Base-by-base conservation (phyloP, 345 rosid genomes). In the Eucalyptus sideroxylon region DNA sequence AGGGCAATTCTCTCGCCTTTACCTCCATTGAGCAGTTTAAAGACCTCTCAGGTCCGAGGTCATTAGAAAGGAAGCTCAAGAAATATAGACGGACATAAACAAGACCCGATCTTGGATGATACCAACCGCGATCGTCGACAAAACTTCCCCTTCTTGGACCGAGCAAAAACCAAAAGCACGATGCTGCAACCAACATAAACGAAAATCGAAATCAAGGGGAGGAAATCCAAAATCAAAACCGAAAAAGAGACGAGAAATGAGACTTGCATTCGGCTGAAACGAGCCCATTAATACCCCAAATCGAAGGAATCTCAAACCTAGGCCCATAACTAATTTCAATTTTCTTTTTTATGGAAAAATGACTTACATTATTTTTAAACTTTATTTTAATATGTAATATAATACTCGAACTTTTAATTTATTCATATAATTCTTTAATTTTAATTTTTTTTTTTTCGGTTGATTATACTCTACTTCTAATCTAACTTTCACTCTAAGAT, bases 381-480 rank as follows among this genome's bases (percentile, higher is more conserved):
- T 24, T 56, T 24, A 56, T 1, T 24, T 56, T 5, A 24, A 23
- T 24, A 56, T 56, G 5, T 24, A 9, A 21, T 56, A 56, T 24
- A 10, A 9, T 23, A 56, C 24, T 53, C 2, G 2, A 53, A 53
- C 2, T 19, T 53, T 53, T 53, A 53, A 53, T 53, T 53, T 53
- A 53, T 53, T 53, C 0, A 23, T 56, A 24, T 10, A 2, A 10
- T 56, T 24, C 13, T 56, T 56, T 4, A 40, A 40, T 40, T 40
- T 40, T 40, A 56, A 24, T 9, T 56, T 56, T 9, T 1, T 50
- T 14, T 50, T 49, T 13, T 49, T 50, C 14, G 1, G 0, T 50
- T 0, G 16, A 1, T 50, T 6, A 0, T 50, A 50, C 16, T 14
- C 0, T 13, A 5, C 1, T 50, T 1, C 2, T 50, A 50, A 50